Evolutionary conservation across 306 rosid species (phyloP).

Genomic region (Calophaca sinica): DNA sequence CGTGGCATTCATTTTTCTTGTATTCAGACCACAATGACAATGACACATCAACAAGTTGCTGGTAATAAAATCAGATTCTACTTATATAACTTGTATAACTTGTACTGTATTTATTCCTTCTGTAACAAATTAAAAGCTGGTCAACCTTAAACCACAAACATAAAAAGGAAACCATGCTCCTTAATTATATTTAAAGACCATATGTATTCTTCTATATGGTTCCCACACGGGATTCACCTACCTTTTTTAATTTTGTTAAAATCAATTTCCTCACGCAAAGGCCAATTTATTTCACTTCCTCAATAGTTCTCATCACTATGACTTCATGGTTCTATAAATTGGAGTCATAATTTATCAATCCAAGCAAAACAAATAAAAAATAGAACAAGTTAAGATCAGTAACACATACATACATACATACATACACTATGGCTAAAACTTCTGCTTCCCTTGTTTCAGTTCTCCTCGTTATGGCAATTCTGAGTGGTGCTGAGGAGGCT

Average conservation of each 20-base stretch:
- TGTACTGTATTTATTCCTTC: background rate
- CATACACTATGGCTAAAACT: background rate
- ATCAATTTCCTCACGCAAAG: conserved; percentile 14
- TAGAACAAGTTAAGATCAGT: too few species aligned
- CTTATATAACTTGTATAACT: too few species aligned
- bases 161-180: background rate
- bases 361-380: background rate
- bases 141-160: conserved; percentile 23
- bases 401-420: too few species aligned
- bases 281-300: conserved; percentile 24
- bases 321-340: conserved; percentile 27
- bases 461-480: background rate
- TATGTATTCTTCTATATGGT: background rate
- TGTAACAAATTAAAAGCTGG: background rate
- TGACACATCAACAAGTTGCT: too few species aligned
- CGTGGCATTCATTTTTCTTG: too few species aligned
- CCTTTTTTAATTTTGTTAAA: conserved; percentile 5
- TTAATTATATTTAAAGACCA: background rate
- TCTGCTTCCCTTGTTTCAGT: background rate
- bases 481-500: background rate
- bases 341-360: background rate
- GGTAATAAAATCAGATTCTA: too few species aligned
- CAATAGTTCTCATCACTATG: background rate
- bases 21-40: too few species aligned
- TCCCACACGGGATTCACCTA: conserved; percentile 1